These are phyloP conservation scores for Heimioporus sp. DNA, from an alignment of 768 basidiomycete genomes.

Conservation along the genomic window DNA sequence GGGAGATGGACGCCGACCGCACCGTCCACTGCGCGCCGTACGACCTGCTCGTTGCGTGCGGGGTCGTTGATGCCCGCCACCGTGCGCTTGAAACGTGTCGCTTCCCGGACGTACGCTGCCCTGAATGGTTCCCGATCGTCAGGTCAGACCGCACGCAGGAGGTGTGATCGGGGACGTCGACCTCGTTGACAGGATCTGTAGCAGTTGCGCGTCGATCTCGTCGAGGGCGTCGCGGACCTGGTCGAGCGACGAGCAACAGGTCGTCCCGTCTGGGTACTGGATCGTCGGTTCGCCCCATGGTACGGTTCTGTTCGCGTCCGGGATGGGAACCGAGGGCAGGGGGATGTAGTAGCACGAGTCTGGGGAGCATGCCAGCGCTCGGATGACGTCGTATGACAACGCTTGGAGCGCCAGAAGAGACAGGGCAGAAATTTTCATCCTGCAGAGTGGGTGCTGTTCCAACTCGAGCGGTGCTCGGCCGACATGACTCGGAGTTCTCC, in stretches of 20 bases:
- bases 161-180: background rate
- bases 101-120: slow-evolving; percentile 23
- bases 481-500: no score
- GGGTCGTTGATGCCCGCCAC: slow-evolving; percentile 8
- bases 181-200: slow-evolving; percentile 21
- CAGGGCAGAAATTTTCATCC: slow-evolving; percentile 1
- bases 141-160: background rate
- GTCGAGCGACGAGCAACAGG: slow-evolving; percentile 24
- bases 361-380: background rate
- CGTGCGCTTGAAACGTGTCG: slow-evolving; percentile 25
- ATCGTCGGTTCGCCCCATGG: slow-evolving; percentile 25
- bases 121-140: background rate
- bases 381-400: background rate
- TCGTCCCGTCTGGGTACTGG: slow-evolving; percentile 17
- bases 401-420: background rate
- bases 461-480: no score
- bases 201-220: slow-evolving; percentile 15
- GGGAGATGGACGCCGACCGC: slow-evolving; percentile 20
- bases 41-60: slow-evolving; percentile 15
- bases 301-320: slow-evolving; percentile 15
- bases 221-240: slow-evolving; percentile 17
- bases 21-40: slow-evolving; percentile 16
- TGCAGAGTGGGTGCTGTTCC: background rate
- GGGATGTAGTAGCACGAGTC: slow-evolving; percentile 19
- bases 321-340: slow-evolving; percentile 10